Evolutionary conservation across 2,329 filamentous ascomycete species (phyloP).

Genomic region (Sclerotinia sclerotiorum): DNA sequence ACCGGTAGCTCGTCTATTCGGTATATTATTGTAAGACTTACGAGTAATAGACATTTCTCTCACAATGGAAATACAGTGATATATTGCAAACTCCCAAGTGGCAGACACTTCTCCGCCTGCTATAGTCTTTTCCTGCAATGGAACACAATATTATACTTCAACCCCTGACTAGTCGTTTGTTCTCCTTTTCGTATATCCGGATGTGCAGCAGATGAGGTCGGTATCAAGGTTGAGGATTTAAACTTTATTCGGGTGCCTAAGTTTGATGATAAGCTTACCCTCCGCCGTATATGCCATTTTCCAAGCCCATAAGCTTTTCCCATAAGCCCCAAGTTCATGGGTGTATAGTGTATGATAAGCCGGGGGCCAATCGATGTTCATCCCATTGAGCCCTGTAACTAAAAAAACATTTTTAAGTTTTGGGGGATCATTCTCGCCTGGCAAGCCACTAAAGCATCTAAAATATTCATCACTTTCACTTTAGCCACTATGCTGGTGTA

Average conservation of each 20-base stretch:
- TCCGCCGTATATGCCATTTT: background rate
- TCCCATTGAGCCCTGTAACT: background rate
- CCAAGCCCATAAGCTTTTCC: background rate
- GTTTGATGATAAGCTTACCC: background rate
- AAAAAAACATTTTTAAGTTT: background rate
- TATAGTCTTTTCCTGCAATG: too few species aligned
- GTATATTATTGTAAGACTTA: too few species aligned
- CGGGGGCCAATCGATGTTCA: background rate
- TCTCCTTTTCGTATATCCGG: background rate
- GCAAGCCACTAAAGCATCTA: background rate
- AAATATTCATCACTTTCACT: background rate
- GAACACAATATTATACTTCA: background rate
- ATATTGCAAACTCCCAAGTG: background rate
- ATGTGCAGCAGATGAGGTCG: too few species aligned
- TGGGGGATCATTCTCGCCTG: background rate
- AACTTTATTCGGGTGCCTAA: constrained; percentile 10
- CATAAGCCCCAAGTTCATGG: background rate
- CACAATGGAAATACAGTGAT: background rate
- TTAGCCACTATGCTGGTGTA: background rate
- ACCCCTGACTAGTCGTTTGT: background rate
- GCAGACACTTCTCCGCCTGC: background rate
- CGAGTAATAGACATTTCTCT: background rate
- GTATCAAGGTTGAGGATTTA: background rate
- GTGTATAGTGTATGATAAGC: background rate
- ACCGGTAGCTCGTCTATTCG: too few species aligned